Conservation (phyloP, 768 basidiomycete genomes). For the Suillus fuscotomentosus region DNA sequence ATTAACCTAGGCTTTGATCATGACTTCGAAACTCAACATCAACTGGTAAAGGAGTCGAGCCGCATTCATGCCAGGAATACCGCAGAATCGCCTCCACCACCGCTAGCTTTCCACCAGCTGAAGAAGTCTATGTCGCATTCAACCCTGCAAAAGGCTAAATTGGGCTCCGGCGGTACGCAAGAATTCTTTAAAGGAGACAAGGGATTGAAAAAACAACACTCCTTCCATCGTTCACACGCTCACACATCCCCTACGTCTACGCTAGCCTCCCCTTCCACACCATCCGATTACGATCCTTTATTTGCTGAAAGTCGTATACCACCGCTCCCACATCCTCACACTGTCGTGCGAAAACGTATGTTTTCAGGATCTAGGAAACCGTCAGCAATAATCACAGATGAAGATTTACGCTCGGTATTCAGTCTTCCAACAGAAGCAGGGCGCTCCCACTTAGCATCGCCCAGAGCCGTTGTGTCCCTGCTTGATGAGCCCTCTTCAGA, state of each 20-base stretch:
- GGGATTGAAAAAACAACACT: slow-evolving; percentile 52
- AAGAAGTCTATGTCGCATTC: slow-evolving; percentile 61
- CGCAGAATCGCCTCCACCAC: background rate
- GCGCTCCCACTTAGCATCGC: slow-evolving; percentile 19
- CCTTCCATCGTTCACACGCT: slow-evolving; percentile 58
- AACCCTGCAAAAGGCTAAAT: slow-evolving; percentile 39
- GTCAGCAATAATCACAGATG: slow-evolving; percentile 49
- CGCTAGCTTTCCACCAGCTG: background rate
- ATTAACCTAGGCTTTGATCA: slow-evolving; percentile 13
- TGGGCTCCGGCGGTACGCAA: slow-evolving; percentile 19
- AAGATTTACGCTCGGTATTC: slow-evolving; percentile 55
- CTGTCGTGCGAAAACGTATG: slow-evolving; percentile 47
- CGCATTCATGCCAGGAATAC: background rate
- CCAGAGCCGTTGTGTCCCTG: slow-evolving; percentile 33
- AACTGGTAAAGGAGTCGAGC: background rate
- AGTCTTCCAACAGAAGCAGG: slow-evolving; percentile 50
- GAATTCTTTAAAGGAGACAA: slow-evolving; percentile 24
- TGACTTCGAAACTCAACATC: slow-evolving; percentile 2
- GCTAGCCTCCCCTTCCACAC: slow-evolving; percentile 11
- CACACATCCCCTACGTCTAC: slow-evolving; percentile 45
- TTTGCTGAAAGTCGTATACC: background rate
- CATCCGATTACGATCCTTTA: slow-evolving; percentile 7
- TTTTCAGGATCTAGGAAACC: slow-evolving; percentile 63
- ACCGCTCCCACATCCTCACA: slow-evolving; percentile 4
- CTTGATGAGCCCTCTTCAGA: slow-evolving; percentile 48